Evolutionary conservation across 306 rosid species (phyloP).

Genomic region (Delonix regia): DNA sequence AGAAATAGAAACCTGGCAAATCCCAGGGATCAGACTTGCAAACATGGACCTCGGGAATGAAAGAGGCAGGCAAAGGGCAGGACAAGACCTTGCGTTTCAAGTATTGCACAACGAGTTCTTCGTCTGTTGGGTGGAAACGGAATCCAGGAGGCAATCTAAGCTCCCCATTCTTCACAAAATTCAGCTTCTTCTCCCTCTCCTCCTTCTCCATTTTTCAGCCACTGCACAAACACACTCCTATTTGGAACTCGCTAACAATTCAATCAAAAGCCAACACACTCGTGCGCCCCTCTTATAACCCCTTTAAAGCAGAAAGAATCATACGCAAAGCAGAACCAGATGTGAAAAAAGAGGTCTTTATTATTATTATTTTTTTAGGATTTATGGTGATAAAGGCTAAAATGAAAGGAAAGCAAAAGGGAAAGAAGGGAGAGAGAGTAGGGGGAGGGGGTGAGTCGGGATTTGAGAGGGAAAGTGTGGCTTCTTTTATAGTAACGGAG

Average conservation of each 20-base stretch:
- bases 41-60: constrained; percentile 87
- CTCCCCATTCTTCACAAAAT: constrained; percentile 78
- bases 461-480: constrained; percentile 42
- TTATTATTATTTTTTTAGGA: background rate
- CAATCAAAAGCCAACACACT: constrained; percentile 11
- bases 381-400: background rate
- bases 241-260: background rate
- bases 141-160: constrained; percentile 92
- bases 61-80: constrained; percentile 83
- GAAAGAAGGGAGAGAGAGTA: background rate
- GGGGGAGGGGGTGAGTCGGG: constrained; percentile 26
- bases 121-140: constrained; percentile 94
- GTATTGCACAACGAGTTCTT: constrained; percentile 87
- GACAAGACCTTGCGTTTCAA: constrained; percentile 79
- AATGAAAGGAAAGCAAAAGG: no score
- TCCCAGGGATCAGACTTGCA: constrained; percentile 99
- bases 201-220: background rate
- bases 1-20: constrained; percentile 68
- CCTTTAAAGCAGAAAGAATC: background rate
- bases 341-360: background rate
- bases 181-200: constrained; percentile 50
- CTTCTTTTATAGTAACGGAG: constrained; percentile 85
- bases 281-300: constrained; percentile 25
- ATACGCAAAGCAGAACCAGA: background rate
- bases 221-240: no score